phyloP scores from a whole-genome alignment of 176 grass and related monocot species.

The Zizania latifolia region DNA sequence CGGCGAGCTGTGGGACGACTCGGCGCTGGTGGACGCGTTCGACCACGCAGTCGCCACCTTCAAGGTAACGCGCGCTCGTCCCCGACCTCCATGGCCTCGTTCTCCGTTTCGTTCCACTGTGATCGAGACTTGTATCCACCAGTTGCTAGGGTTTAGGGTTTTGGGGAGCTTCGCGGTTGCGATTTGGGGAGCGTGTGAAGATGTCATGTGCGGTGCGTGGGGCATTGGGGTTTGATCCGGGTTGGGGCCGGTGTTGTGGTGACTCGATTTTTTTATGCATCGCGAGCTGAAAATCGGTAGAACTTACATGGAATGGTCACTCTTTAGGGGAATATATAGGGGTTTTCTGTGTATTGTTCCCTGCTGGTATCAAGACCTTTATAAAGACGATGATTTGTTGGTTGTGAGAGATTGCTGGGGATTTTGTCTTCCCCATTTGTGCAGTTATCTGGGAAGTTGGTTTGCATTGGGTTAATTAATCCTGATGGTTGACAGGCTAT shows the following conservation, averaged over 20 bases:
- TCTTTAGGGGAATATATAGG: background rate
- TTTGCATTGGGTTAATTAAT: background rate
- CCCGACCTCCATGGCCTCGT: background rate
- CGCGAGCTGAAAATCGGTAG: background rate
- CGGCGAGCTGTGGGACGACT: constrained; percentile 73
- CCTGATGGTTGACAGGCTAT: constrained; percentile 30
- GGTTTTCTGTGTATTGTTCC: background rate
- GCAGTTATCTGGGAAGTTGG: background rate
- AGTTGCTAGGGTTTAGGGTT: constrained; percentile 28
- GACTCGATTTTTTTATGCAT: background rate
- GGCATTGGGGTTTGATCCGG: background rate
- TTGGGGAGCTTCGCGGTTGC: background rate
- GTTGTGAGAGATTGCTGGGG: background rate
- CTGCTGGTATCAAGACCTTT: background rate
- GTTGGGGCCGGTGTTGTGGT: background rate
- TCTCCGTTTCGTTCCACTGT: background rate
- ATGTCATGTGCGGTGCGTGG: background rate
- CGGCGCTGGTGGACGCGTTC: constrained; percentile 71
- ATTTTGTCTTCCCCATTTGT: background rate
- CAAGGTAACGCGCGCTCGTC: constrained; percentile 38
- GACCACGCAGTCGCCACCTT: constrained; percentile 56
- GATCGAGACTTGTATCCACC: background rate
- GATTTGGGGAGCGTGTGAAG: background rate
- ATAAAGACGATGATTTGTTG: background rate
- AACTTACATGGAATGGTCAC: background rate